These are phyloP conservation scores for Amaranthus tricolor DNA, from an alignment of 179 eudicot genomes.

Conservation along the genomic window DNA sequence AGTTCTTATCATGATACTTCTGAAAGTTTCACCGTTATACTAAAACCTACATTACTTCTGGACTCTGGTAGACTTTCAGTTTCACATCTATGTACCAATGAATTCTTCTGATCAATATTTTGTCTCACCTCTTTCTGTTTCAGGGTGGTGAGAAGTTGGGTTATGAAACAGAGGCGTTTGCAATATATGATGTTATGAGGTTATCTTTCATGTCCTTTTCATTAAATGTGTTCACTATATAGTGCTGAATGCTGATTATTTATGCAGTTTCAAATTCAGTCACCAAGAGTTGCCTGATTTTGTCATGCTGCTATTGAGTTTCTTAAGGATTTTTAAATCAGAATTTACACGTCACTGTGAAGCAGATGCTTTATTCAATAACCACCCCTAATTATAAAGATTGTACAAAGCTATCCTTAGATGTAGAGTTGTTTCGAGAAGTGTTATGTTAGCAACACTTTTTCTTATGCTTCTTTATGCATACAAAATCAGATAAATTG, in stretches of 20 bases:
- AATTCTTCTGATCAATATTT: neutral
- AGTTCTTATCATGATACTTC: neutral
- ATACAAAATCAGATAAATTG: neutral
- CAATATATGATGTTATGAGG: conserved; percentile 89
- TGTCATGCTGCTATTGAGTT: neutral
- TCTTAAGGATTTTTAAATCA: too few relatives aligned
- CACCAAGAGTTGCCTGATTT: neutral
- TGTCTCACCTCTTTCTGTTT: conserved; percentile 16
- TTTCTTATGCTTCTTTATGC: too few relatives aligned
- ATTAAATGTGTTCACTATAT: neutral
- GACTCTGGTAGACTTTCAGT: neutral
- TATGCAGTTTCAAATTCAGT: neutral
- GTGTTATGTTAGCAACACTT: too few relatives aligned
- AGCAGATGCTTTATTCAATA: too few relatives aligned
- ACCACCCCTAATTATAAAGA: too few relatives aligned
- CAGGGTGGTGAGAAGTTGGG: conserved; percentile 79
- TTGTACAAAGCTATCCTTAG: too few relatives aligned
- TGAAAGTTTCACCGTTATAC: neutral
- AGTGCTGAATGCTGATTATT: neutral
- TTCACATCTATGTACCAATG: neutral
- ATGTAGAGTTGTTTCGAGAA: too few relatives aligned
- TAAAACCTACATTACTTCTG: neutral
- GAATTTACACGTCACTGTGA: too few relatives aligned
- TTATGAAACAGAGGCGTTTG: conserved; percentile 90
- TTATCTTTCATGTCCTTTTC: conserved; percentile 24